These are phyloP conservation scores for Chamaecyparis obtusa DNA, from an alignment of 75 land plant genomes.

Conservation along the genomic window DNA sequence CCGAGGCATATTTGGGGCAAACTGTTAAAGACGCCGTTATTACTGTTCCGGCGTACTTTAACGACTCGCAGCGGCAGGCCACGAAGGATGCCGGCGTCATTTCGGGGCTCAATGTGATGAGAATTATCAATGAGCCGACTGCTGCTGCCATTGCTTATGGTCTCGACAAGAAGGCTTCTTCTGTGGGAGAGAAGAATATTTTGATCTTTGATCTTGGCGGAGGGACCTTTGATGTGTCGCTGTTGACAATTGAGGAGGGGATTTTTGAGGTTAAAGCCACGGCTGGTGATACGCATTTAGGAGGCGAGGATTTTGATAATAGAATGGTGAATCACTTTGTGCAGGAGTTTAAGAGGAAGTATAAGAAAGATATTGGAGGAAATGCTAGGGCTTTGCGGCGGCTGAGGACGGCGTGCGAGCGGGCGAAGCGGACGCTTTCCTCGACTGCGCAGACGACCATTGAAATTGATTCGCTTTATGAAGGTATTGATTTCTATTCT, in stretches of 20 bases:
- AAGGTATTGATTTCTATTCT: constrained; percentile 63
- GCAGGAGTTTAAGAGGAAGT: constrained; percentile 57
- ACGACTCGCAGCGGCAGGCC: constrained; percentile 68
- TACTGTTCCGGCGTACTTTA: constrained; percentile 75
- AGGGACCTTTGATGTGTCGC: constrained; percentile 60
- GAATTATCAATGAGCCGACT: constrained; percentile 59
- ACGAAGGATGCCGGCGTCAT: constrained; percentile 74
- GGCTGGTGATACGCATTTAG: constrained; percentile 61
- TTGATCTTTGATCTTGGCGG: constrained; percentile 62
- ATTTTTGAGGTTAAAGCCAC: constrained; percentile 67
- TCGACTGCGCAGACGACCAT: constrained; percentile 49
- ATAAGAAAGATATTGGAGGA: constrained; percentile 56
- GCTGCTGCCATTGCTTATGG: constrained; percentile 72
- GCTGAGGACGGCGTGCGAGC: constrained; percentile 50
- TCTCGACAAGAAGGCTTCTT: constrained; percentile 54
- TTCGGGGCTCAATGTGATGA: constrained; percentile 50
- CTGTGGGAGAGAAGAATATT: constrained; percentile 50
- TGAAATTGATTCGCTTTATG: constrained; percentile 54
- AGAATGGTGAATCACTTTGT: constrained; percentile 59
- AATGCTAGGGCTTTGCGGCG: constrained; percentile 51
- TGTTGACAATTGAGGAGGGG: constrained; percentile 60
- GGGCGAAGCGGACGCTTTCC: constrained; percentile 56
- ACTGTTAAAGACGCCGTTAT: constrained; percentile 71
- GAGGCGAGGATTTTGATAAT: constrained; percentile 60
- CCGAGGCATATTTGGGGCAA: constrained; percentile 62